A percentile compares a stretch with the other conserved stretches of the same genome.
These are phyloP conservation scores for Kuraishia cidri DNA, from an alignment of 805 yeast genomes.

Conservation along the genomic window DNA sequence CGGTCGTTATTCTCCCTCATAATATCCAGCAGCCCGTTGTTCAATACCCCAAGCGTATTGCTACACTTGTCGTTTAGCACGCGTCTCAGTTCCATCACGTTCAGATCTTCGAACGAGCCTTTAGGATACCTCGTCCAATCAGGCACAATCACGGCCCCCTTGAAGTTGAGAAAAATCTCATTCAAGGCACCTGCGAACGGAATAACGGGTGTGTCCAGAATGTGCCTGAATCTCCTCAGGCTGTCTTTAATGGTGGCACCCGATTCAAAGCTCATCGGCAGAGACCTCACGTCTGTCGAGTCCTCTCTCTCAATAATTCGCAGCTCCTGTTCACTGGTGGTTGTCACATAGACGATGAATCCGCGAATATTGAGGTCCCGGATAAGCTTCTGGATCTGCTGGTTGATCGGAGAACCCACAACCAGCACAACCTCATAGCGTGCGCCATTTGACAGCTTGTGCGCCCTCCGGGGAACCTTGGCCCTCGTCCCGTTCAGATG, in stretches of 20 bases:
- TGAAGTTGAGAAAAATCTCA: constrained; percentile 45
- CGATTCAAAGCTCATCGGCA: constrained; percentile 41
- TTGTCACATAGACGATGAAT: constrained; percentile 71
- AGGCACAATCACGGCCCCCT: constrained; percentile 66
- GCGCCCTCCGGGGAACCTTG: constrained; percentile 38
- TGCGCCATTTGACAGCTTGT: constrained; percentile 58
- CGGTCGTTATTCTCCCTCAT: constrained; percentile 19
- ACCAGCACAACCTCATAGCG: constrained; percentile 68
- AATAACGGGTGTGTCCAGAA: constrained; percentile 43
- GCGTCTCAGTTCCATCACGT: constrained; percentile 15
- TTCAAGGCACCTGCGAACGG: constrained; percentile 47
- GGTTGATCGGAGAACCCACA: constrained; percentile 72
- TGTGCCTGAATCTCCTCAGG: constrained; percentile 35
- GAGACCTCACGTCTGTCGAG: constrained; percentile 60
- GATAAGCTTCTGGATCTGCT: constrained; percentile 59
- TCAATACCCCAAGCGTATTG: constrained; percentile 14
- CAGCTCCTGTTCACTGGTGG: constrained; percentile 51
- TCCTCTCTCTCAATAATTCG: constrained; percentile 47
- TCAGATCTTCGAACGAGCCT: constrained; percentile 16
- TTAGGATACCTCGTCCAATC: constrained; percentile 31
- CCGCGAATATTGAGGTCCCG: constrained; percentile 73
- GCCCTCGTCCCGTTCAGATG: constrained; percentile 1
- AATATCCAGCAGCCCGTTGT: constrained; percentile 18
- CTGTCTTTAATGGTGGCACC: constrained; percentile 33
- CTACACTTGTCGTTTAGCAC: constrained; percentile 15